Conservation (phyloP, 495 filamentous ascomycete species). For the Trichoderma asperelloides region DNA sequence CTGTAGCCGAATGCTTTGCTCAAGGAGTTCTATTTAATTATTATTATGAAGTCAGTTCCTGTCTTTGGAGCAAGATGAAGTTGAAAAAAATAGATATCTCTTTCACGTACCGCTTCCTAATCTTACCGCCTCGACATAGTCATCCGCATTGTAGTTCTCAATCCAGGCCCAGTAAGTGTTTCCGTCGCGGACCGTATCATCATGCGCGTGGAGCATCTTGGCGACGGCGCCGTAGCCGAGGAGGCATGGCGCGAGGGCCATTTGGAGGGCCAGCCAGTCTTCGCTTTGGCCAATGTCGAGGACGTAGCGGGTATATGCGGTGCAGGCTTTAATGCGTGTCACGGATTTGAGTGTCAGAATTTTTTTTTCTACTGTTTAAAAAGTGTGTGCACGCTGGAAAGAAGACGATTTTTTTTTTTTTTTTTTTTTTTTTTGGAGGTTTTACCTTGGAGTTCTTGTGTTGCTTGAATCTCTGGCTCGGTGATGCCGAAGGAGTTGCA, state of each 20-base stretch:
- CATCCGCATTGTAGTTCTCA: conserved; percentile 69
- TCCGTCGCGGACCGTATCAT: conserved; percentile 46
- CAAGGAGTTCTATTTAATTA: conserved; percentile 53
- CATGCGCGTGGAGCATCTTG: conserved; percentile 49
- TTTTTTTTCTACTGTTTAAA: no score
- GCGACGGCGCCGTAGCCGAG: conserved; percentile 80
- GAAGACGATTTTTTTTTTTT: no score
- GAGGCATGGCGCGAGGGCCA: conserved; percentile 76
- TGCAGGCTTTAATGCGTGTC: conserved; percentile 45
- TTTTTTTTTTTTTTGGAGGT: no score
- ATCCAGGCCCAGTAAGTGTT: conserved; percentile 92
- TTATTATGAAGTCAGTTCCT: conserved; percentile 10
- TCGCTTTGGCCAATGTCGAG: conserved; percentile 81
- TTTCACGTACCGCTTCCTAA: conserved; percentile 53
- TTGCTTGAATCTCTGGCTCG: conserved; percentile 58
- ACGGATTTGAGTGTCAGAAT: no score
- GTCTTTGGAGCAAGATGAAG: not conserved
- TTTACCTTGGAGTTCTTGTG: conserved; percentile 65
- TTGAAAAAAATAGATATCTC: not conserved
- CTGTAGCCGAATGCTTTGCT: conserved; percentile 58
- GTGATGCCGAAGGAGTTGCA: conserved; percentile 74
- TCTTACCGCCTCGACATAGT: conserved; percentile 61
- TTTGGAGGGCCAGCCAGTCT: conserved; percentile 74
- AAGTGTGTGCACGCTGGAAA: no score
- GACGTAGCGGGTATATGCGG: conserved; percentile 71